Evolutionary conservation across 164 flowering plant species (phyloP).

Genomic region (Platanus orientalis): DNA sequence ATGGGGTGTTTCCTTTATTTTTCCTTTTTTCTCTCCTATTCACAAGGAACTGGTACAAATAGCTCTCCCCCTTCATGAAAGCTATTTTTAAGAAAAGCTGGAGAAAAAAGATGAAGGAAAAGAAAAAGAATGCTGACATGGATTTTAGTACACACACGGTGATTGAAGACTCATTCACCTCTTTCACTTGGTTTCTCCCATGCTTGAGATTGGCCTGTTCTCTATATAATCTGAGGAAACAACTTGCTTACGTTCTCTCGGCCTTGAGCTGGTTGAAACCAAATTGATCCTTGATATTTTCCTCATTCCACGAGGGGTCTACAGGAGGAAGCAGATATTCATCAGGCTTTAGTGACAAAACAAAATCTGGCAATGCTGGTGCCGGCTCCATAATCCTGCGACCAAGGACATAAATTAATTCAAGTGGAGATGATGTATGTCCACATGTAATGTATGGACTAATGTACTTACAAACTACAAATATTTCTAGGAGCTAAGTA

Average conservation of each 20-base stretch:
- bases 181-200: not conserved
- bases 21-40: not conserved
- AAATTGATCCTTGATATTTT: conserved; percentile 14
- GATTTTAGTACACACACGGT: not conserved
- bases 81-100: too few species aligned
- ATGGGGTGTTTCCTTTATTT: too few species aligned
- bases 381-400: conserved; percentile 86
- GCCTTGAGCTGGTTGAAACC: conserved; percentile 1
- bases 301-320: conserved; percentile 60
- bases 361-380: conserved; percentile 89
- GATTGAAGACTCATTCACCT: not conserved
- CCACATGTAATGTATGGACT: too few species aligned
- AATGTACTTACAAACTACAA: too few species aligned
- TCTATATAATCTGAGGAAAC: too few species aligned
- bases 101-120: not conserved
- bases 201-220: not conserved
- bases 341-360: conserved; percentile 86
- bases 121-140: not conserved
- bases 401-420: too few species aligned
- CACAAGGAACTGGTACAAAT: not conserved
- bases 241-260: not conserved
- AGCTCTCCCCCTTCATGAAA: not conserved
- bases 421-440: too few species aligned
- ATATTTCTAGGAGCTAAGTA: too few species aligned
- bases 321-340: conserved; percentile 81